A percentile compares a stretch with the other conserved stretches of the same genome.
Evolutionary conservation across 306 rosid genomes (phyloP).

Genomic region (Vicia villosa): DNA sequence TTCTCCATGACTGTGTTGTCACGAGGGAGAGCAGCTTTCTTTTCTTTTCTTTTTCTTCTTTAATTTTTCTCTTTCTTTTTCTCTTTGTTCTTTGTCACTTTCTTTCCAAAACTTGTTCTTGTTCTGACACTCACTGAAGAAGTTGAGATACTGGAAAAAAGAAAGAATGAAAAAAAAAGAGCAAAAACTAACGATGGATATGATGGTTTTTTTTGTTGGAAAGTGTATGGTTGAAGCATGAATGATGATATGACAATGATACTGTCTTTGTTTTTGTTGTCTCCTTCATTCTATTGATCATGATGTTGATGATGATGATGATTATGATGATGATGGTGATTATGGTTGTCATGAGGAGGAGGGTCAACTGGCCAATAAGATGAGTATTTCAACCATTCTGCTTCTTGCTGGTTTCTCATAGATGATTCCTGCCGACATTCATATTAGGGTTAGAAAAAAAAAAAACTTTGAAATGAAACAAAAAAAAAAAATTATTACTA

Average conservation of each 20-base stretch:
- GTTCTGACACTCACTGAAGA: conserved; percentile 46
- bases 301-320: neutral
- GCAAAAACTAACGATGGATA: conserved; percentile 28
- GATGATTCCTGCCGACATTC: conserved; percentile 63
- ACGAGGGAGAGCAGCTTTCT: conserved; percentile 63
- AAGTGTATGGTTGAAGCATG: conserved; percentile 52
- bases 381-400: conserved; percentile 97
- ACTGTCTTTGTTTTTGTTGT: conserved; percentile 45
- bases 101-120: conserved; percentile 48
- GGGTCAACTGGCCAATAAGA: conserved; percentile 87
- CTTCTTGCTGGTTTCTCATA: conserved; percentile 71
- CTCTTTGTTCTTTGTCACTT: conserved; percentile 45
- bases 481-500: neutral
- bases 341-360: conserved; percentile 53
- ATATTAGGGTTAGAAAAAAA: conserved; percentile 35
- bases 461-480: neutral
- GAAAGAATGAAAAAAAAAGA: conserved; percentile 35
- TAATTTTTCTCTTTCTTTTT: conserved; percentile 34
- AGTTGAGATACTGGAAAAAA: conserved; percentile 33
- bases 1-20: conserved; percentile 33
- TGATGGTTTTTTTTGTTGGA: conserved; percentile 51
- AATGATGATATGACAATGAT: conserved; percentile 50
- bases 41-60: conserved; percentile 19
- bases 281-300: conserved; percentile 59
- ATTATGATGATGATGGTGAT: conserved; percentile 60